Evolutionary conservation across 495 filamentous ascomycete species (phyloP).

Genomic region (Penicillium mononematosum): DNA sequence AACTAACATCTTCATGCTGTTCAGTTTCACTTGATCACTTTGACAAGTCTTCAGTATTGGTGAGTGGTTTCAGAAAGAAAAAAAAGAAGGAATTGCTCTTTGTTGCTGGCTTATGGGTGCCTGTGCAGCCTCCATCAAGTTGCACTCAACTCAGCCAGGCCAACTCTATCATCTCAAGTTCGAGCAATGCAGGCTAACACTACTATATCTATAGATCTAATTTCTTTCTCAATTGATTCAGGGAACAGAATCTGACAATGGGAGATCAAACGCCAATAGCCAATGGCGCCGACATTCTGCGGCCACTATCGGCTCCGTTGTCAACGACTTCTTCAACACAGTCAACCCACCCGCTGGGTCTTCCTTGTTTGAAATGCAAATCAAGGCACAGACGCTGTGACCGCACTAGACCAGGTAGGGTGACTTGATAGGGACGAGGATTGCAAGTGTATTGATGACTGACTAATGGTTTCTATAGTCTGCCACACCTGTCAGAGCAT

Average conservation of each 20-base stretch:
- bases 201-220: background rate
- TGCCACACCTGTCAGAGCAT: background rate
- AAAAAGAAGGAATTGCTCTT: no score
- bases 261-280: background rate
- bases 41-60: background rate
- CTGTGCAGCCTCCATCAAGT: background rate
- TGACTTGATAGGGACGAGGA: no score
- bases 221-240: background rate
- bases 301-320: background rate
- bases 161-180: background rate
- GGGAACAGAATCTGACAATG: background rate
- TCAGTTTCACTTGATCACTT: background rate
- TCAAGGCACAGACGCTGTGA: background rate
- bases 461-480: background rate
- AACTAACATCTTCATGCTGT: background rate
- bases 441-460: background rate
- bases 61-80: background rate
- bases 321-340: background rate
- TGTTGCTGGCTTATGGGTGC: background rate
- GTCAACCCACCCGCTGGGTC: background rate
- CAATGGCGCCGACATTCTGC: background rate
- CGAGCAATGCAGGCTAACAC: background rate
- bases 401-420: slow-evolving; percentile 1
- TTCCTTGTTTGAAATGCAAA: background rate
- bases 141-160: background rate